phyloP scores from a whole-genome alignment of 2,329 filamentous ascomycete species.

The Cladosporium austrohemisphaericum region DNA sequence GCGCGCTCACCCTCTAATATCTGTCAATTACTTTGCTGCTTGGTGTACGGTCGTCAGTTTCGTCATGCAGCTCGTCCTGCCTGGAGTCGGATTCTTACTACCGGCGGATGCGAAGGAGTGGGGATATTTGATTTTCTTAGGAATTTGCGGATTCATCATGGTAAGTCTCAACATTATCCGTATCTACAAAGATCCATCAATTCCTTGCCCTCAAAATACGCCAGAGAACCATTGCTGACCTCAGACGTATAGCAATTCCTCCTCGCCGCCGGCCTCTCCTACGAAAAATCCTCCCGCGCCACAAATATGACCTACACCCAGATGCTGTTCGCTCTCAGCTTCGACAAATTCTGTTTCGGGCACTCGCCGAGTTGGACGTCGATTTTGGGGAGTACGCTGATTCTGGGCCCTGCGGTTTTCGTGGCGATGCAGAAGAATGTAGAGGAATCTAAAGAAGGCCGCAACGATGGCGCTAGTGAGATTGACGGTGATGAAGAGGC shows the following conservation, averaged over 20 bases:
- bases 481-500: constrained; percentile 24
- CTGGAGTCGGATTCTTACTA: constrained; percentile 55
- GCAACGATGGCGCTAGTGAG: constrained; percentile 10
- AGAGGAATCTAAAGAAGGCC: constrained; percentile 19
- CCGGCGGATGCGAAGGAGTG: constrained; percentile 58
- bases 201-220: too few relatives aligned
- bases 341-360: constrained; percentile 62
- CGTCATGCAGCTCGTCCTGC: constrained; percentile 55
- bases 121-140: constrained; percentile 64
- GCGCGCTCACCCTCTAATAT: constrained; percentile 76
- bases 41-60: constrained; percentile 67
- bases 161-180: too few relatives aligned
- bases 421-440: constrained; percentile 55
- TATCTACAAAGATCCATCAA: too few relatives aligned
- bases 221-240: too few relatives aligned
- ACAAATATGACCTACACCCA: constrained; percentile 67
- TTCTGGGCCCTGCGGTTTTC: constrained; percentile 62
- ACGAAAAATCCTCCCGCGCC: constrained; percentile 61
- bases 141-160: constrained; percentile 72
- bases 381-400: constrained; percentile 59
- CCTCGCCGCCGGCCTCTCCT: constrained; percentile 71
- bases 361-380: constrained; percentile 55
- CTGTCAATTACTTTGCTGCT: constrained; percentile 76
- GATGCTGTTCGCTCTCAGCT: constrained; percentile 64
- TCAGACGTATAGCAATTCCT: constrained; percentile 83